Evolutionary conservation across 2,329 filamentous ascomycete species (phyloP).

Genomic region (Aspergillus floridensis): DNA sequence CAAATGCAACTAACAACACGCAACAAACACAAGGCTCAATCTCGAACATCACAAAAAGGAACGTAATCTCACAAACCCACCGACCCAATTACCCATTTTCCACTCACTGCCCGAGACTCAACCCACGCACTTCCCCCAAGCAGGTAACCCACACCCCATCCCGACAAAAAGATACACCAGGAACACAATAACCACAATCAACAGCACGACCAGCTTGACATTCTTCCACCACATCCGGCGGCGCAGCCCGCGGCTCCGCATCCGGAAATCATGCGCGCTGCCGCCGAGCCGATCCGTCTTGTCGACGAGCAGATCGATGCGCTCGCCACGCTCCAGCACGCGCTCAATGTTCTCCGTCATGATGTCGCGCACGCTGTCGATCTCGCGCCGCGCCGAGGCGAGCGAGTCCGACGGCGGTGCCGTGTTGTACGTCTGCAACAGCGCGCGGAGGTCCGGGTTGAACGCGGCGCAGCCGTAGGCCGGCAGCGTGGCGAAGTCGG

Average conservation of each 20-base stretch:
- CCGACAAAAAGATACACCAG: slow-evolving; percentile 69
- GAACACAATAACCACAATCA: slow-evolving; percentile 68
- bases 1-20: background rate
- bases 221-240: slow-evolving; percentile 99
- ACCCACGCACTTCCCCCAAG: slow-evolving; percentile 46
- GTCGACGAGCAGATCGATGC: slow-evolving; percentile 89
- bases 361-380: slow-evolving; percentile 86
- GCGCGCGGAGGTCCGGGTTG: slow-evolving; percentile 70
- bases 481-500: slow-evolving; percentile 73
- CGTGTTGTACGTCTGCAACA: slow-evolving; percentile 83
- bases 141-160: slow-evolving; percentile 69
- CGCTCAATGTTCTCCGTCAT: slow-evolving; percentile 96
- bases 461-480: slow-evolving; percentile 89
- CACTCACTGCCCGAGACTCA: slow-evolving; percentile 1
- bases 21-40: background rate
- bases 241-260: slow-evolving; percentile 80
- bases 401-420: slow-evolving; percentile 78
- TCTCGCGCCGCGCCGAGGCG: slow-evolving; percentile 78
- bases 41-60: background rate
- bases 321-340: slow-evolving; percentile 82
- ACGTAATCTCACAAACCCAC: background rate
- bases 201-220: slow-evolving; percentile 82
- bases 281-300: slow-evolving; percentile 92
- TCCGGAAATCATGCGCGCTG: slow-evolving; percentile 83
- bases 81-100: background rate